phyloP scores from a whole-genome alignment of 129 eudicot genomes.

The Tagetes erecta region DNA sequence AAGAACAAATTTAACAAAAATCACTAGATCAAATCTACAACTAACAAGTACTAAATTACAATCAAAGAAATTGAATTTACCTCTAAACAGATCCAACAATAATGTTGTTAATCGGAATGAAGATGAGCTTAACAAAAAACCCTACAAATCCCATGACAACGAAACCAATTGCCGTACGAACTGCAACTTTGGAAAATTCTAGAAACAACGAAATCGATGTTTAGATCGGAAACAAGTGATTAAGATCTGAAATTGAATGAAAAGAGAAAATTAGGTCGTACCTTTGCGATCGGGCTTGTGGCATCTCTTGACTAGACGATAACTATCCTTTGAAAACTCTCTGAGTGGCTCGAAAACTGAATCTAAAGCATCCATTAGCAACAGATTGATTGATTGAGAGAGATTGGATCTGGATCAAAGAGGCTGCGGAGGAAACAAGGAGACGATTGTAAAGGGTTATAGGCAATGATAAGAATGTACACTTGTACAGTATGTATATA shows the following conservation, averaged over 20 bases:
- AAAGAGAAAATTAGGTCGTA: slow-evolving; percentile 8
- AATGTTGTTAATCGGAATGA: slow-evolving; percentile 90
- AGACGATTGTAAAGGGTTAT: slow-evolving; percentile 23
- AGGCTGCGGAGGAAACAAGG: slow-evolving; percentile 24
- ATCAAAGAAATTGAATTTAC: slow-evolving; percentile 15
- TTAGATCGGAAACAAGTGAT: slow-evolving; percentile 14
- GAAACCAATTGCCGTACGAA: slow-evolving; percentile 88
- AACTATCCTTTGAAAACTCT: slow-evolving; percentile 87
- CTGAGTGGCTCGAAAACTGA: slow-evolving; percentile 79
- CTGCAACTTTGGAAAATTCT: slow-evolving; percentile 92
- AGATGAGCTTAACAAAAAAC: slow-evolving; percentile 85
- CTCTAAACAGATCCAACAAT: slow-evolving; percentile 83
- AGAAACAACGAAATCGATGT: neutral
- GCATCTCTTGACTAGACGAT: slow-evolving; percentile 86
- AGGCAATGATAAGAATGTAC: slow-evolving; percentile 16
- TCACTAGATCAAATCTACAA: neutral
- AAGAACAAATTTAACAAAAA: neutral
- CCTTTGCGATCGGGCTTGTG: slow-evolving; percentile 98
- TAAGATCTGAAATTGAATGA: neutral
- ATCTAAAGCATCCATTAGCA: slow-evolving; percentile 70
- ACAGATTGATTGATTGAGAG: slow-evolving; percentile 5
- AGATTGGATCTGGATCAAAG: slow-evolving; percentile 14
- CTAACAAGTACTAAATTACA: neutral
- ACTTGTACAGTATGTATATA: too few relatives aligned
- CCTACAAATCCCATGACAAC: slow-evolving; percentile 98